These are phyloP conservation scores for Volvox africanus DNA, from an alignment of 139 green algal genomes.

Conservation along the genomic window DNA sequence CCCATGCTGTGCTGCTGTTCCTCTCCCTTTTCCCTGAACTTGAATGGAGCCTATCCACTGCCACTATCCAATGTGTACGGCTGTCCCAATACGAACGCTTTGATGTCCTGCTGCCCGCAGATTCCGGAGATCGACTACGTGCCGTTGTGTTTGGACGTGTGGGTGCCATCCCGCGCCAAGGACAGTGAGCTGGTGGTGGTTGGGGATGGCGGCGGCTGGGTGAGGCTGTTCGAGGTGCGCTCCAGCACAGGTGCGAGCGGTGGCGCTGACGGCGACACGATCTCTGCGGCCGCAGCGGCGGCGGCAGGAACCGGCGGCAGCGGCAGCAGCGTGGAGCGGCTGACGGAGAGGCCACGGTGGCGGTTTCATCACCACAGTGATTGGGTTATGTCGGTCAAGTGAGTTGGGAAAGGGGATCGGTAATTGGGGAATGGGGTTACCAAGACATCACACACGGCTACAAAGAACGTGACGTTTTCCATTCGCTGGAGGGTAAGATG, in stretches of 20 bases:
- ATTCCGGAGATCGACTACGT: conserved; percentile 73
- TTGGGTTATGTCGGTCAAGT: conserved; percentile 61
- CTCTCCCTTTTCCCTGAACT: too few species aligned
- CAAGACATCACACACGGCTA: too few species aligned
- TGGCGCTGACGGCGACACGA: background rate
- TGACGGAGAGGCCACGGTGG: conserved; percentile 51
- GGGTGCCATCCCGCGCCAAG: conserved; percentile 45
- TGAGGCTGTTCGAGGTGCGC: conserved; percentile 64
- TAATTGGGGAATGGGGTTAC: too few species aligned
- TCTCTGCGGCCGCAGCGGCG: background rate
- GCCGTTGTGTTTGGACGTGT: conserved; percentile 69
- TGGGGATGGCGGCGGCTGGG: conserved; percentile 72
- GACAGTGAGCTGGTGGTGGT: conserved; percentile 71
- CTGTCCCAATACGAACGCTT: too few species aligned
- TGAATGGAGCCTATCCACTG: too few species aligned
- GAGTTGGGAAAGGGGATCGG: background rate
- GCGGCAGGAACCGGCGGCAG: background rate
- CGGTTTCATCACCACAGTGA: conserved; percentile 63
- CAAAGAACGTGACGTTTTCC: too few species aligned
- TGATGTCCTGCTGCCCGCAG: conserved; percentile 43
- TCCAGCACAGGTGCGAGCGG: background rate
- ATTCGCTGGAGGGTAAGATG: too few species aligned
- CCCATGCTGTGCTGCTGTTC: too few species aligned
- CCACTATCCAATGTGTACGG: too few species aligned
- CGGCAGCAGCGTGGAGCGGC: conserved; percentile 49